A percentile compares a stretch with the other conserved stretches of the same genome.
phyloP scores from a whole-genome alignment of 306 rosid species.

The Dalbergia cochinchinensis region DNA sequence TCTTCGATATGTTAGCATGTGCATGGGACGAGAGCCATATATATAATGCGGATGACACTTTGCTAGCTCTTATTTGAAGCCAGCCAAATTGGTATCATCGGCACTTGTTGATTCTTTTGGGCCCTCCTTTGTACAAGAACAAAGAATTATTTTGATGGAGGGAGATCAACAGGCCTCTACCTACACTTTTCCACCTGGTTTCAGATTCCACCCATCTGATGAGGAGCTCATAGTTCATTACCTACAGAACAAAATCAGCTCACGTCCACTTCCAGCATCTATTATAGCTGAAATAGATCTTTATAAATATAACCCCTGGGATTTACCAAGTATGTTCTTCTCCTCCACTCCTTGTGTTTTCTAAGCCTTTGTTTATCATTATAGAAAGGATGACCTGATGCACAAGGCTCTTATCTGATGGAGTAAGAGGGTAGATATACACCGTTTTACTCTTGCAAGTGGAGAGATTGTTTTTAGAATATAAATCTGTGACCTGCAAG shows the following conservation, averaged over 20 bases:
- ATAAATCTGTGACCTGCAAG: too few species aligned
- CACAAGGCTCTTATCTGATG: neutral
- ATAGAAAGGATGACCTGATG: too few species aligned
- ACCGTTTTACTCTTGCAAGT: too few species aligned
- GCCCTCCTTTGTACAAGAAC: constrained; percentile 49
- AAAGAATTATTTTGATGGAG: constrained; percentile 51
- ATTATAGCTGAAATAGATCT: constrained; percentile 76
- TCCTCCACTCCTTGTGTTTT: constrained; percentile 38
- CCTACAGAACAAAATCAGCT: constrained; percentile 65
- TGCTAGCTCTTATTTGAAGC: constrained; percentile 38
- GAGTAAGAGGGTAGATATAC: neutral
- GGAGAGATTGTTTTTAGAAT: too few species aligned
- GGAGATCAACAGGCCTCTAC: constrained; percentile 43
- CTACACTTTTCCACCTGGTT: constrained; percentile 77
- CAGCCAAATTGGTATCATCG: constrained; percentile 53
- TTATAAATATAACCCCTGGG: constrained; percentile 81
- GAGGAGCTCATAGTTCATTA: constrained; percentile 88
- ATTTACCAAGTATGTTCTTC: constrained; percentile 69
- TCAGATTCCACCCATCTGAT: constrained; percentile 87
- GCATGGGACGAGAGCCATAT: constrained; percentile 57
- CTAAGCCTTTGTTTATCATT: constrained; percentile 9
- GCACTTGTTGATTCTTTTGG: constrained; percentile 47
- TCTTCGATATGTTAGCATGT: constrained; percentile 50
- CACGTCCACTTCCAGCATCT: constrained; percentile 73
- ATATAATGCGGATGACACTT: constrained; percentile 36